Evolutionary conservation across 306 rosid genomes (phyloP), one percentile per base, ranked within the genome.

Genomic region (Benincasa hispida): DNA sequence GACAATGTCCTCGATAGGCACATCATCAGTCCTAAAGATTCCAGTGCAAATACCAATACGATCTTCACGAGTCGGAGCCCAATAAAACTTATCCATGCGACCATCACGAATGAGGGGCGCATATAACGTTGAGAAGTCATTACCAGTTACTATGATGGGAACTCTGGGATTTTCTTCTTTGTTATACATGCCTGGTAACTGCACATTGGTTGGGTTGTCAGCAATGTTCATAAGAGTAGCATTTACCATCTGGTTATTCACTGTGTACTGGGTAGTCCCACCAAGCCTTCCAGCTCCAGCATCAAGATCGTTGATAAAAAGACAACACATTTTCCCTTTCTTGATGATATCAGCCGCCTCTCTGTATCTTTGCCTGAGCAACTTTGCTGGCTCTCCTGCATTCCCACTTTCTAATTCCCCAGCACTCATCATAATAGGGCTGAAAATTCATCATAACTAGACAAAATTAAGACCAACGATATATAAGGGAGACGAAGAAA

Each of bases 341-440:
- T 70, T 74, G 79, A 87, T 87, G 35, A 84, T 82, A 84, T 93
- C 93, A 1, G 98, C 89, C 0, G 98, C 98, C 79, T 93, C 96
- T 0, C 96, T 89, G 72, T 93, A 93, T 79, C 98, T 82, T 59
- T 93, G 98, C 87, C 98, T 83, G 50, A 93, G 88, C 82, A 93
- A 68, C 63, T 93, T 93, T 19, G 98, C 95, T 0, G 95, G 98
- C 88, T 93, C 98, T 60, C 98, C 98, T 0, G 98, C 98, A 81
- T 87, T 93, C 77, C 98, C 98, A 76, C 98, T 93, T 84, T 93
- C 98, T 78, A 93, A 34, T 81, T 93, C 96, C 82, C 98, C 98
- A 30, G 95, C 98, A 83, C 98, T 91, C 96, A 93, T 91, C 95
- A 88, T 75, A 22, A 91, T 91, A 22, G 98, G 98, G 86, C 96